Evolutionary conservation across 2,329 filamentous ascomycete genomes (phyloP), one percentile per base, ranked within the genome.

Genomic region (Sphaerulina populicola): DNA sequence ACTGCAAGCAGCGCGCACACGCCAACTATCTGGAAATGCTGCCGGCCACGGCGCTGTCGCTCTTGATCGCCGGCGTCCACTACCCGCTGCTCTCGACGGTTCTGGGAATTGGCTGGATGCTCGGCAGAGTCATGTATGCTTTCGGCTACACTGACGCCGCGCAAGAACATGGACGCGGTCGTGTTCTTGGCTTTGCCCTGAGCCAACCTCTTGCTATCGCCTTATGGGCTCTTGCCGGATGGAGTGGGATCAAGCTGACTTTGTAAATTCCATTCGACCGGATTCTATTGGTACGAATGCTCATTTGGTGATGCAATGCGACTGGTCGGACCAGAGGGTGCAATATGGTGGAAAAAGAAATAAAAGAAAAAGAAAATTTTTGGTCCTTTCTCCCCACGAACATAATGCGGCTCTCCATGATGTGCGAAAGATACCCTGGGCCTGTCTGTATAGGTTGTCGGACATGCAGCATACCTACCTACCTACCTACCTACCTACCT

Each of bases 1-100:
- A 76, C 66, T 67, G 60, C 68, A 77, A 77, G 21, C 77, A 80
- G 60, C 71, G 77, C 57, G 73, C 76, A 14, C 66, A 69, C 49
- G 70, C 71, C 62, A 82, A 83, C 67, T 80, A 75, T 67, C 67
- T 77, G 58, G 80, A 83, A 68, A 79, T 81, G 65, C 72, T 77
- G 55, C 61, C 74, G 2, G 71, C 73, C 49, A 73, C 74, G 4
- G 71, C 79, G 41, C 68, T 74, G 23, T 71, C 71, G 43, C 70
- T 78, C 61, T 67, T 82, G 14, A 70, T 81, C 48, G 71, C 74
- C 0, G 80, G 79, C 2, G 58, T 82, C 48, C 69, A 69, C 54
- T 80, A 75, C 63, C 80, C 80, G 0, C 60, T 70, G 27, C 65
- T 72, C 3, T 68, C 74, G 2, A 67, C 74, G 0, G 66, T 65